Percentiles rank a stretch among this genome's conserved stretches.
phyloP scores from a whole-genome alignment of 2,329 filamentous ascomycete genomes.

The Nigrograna mackinnonii region DNA sequence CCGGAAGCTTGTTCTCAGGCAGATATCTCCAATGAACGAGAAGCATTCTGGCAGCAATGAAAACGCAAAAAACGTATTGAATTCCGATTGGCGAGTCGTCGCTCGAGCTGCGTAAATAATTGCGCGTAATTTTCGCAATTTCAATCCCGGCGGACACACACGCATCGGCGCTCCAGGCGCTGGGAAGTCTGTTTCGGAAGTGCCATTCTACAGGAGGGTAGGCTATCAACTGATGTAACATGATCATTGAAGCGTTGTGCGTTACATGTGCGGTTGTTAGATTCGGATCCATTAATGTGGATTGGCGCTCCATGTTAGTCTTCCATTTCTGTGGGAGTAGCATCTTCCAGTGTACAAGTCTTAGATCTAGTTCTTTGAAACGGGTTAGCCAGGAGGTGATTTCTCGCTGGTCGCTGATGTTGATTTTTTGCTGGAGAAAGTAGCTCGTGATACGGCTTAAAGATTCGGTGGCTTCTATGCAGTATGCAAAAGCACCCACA shows the following conservation, averaged over 20 bases:
- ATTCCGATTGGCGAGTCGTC: constrained; percentile 11
- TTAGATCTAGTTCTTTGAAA: constrained; percentile 34
- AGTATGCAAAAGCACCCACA: constrained; percentile 36
- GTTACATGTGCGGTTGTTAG: constrained; percentile 31
- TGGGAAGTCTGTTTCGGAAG: constrained; percentile 22
- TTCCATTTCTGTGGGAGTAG: constrained; percentile 20
- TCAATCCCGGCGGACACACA: constrained; percentile 26
- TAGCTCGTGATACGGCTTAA: constrained; percentile 39
- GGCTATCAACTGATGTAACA: constrained; percentile 31
- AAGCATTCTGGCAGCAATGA: constrained; percentile 20
- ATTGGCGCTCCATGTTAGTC: constrained; percentile 17
- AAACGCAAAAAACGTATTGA: constrained; percentile 21
- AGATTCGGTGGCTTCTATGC: constrained; percentile 38
- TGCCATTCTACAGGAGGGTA: constrained; percentile 32
- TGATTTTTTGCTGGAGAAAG: constrained; percentile 37
- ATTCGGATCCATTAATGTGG: constrained; percentile 31
- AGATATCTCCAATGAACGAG: constrained; percentile 19
- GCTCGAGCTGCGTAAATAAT: constrained; percentile 17
- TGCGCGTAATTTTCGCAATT: constrained; percentile 26
- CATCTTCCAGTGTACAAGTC: constrained; percentile 25
- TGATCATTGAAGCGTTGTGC: constrained; percentile 28
- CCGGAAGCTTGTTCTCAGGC: constrained; percentile 7
- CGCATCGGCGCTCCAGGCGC: constrained; percentile 22
- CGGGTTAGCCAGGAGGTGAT: constrained; percentile 38
- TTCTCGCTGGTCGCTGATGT: constrained; percentile 27